phyloP scores from a whole-genome alignment of 768 basidiomycete genomes.

The Hortiboletus campestris region DNA sequence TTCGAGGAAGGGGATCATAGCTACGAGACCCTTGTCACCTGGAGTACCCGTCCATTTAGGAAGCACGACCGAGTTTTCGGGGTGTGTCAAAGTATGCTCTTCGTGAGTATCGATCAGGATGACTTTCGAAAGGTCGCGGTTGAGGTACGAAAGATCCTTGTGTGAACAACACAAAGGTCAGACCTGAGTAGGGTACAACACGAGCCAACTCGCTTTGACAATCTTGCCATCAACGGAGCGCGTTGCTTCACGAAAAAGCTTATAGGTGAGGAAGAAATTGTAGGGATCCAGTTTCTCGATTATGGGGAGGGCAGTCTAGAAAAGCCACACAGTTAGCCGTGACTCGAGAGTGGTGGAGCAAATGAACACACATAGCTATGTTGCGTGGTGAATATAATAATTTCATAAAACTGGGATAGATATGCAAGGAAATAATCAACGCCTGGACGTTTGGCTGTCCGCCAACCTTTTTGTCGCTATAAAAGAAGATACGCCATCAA shows the following conservation, averaged over 20 bases:
- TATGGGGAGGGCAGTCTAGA: slow-evolving; percentile 83
- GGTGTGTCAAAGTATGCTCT: slow-evolving; percentile 75
- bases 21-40: slow-evolving; percentile 73
- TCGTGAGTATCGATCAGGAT: slow-evolving; percentile 82
- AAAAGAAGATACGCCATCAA: background rate
- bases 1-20: slow-evolving; percentile 97
- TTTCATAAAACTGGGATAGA: slow-evolving; percentile 96
- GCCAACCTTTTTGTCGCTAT: slow-evolving; percentile 92
- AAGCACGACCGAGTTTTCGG: slow-evolving; percentile 84
- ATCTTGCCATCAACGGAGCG: slow-evolving; percentile 76
- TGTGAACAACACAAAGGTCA: background rate
- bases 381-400: slow-evolving; percentile 93
- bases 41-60: slow-evolving; percentile 85
- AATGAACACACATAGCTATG: slow-evolving; percentile 71
- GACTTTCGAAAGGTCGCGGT: slow-evolving; percentile 90
- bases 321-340: background rate
- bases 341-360: background rate
- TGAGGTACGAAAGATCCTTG: slow-evolving; percentile 90
- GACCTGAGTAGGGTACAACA: background rate
- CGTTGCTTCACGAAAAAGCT: slow-evolving; percentile 91
- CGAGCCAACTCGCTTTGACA: slow-evolving; percentile 63
- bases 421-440: slow-evolving; percentile 98
- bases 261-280: slow-evolving; percentile 83
- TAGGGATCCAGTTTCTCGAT: slow-evolving; percentile 94
- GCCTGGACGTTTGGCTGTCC: slow-evolving; percentile 95